Evolutionary conservation across 2,329 filamentous ascomycete species (phyloP), one percentile per base, ranked within the genome.

Genomic region (Penicillium sp.): DNA sequence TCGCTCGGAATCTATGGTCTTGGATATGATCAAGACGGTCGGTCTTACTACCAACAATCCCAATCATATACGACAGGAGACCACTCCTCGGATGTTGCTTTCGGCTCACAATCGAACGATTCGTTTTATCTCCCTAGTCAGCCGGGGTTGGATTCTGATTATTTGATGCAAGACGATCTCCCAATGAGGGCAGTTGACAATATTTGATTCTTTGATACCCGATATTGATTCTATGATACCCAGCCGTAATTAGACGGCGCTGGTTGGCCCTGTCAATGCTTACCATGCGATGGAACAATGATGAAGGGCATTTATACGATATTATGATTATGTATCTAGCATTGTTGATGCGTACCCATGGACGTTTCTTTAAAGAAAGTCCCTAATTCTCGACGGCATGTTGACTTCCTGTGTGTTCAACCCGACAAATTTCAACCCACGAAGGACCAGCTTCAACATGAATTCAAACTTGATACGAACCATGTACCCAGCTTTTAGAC

Each of bases 1-100:
- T 58, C 71, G 2, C 64, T 74, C 27, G 73, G 72, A 13, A 72
- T 75, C 5, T 75, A 75, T 51, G 73, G 73, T 11, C 66, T 75
- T 13, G 72, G 72, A 38, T 68, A 73, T 34, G 71, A 73, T 38
- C 57, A 61, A 31, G 65, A 62, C 15, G 57, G 62, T 27, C 59
- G 19, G 8, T 51, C 63, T 3, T 65, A 62, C 31, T 54, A 62
- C 23, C 61, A 52, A 53, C 38, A 65, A 23, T 58, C 49, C 27
- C 38, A 65, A 19, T 59, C 49, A 27, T 25, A 54, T 19, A 23
- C n/a, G 31, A 15, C 15, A 10, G 47, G 44, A 15, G 54, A 49
- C 2, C n/a, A 41, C 13, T 59, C 48, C 7, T 48, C 57, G 15
- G 54, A 56, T 40, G n/a, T 31, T n/a, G 54, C 54, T 29, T 53